These are phyloP conservation scores for Synchytrium microbalum DNA, from an alignment of 371 early-diverging fungal genomes.

Conservation along the genomic window DNA sequence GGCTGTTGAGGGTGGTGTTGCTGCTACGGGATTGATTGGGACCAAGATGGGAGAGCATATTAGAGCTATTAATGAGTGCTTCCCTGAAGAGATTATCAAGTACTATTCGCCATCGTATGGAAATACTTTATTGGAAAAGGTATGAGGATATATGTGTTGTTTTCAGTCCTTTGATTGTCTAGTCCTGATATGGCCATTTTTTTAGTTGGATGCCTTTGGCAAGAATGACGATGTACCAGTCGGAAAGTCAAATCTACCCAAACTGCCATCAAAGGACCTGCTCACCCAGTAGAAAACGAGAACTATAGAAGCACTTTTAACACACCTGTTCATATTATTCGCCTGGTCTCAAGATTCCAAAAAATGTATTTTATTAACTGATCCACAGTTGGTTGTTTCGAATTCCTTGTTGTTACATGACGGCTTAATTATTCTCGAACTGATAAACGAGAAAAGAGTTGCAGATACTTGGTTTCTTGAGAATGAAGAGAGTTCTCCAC, in stretches of 20 bases:
- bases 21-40: constrained; percentile 17
- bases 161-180: not conserved
- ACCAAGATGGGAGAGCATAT: constrained; percentile 47
- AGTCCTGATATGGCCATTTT: not conserved
- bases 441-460: constrained; percentile 11
- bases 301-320: not conserved
- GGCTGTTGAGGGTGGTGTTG: constrained; percentile 4
- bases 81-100: constrained; percentile 51
- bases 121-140: constrained; percentile 40
- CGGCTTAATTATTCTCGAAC: constrained; percentile 5
- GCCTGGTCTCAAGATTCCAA: too few species aligned
- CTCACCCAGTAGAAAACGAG: constrained; percentile 2
- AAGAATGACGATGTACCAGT: constrained; percentile 18
- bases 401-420: constrained; percentile 5
- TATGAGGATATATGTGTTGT: constrained; percentile 13
- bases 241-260: constrained; percentile 6
- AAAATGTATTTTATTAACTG: constrained; percentile 1
- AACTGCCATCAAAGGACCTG: not conserved
- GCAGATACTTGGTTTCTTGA: constrained; percentile 14
- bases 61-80: constrained; percentile 44
- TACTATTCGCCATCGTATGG: constrained; percentile 52
- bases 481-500: not conserved
- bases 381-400: not conserved
- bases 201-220: not conserved
- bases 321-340: not conserved